phyloP scores from a whole-genome alignment of 257 asterid species.

The Verbascum thapsus region DNA sequence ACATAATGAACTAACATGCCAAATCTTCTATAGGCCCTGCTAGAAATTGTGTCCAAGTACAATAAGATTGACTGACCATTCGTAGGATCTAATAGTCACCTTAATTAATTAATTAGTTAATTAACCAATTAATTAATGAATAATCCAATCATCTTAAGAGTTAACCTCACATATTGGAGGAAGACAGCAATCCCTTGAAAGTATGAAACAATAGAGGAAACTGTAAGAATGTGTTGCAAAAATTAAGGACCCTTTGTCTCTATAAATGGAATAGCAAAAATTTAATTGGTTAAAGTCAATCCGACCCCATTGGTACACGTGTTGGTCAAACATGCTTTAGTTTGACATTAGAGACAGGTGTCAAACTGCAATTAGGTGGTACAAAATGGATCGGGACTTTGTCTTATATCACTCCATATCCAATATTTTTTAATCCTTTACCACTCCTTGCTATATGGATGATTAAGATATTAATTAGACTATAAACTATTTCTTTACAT shows the following conservation, averaged over 20 bases:
- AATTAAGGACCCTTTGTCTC: constrained; percentile 35
- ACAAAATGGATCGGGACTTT: too few species aligned
- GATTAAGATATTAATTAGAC: too few species aligned
- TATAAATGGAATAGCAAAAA: not conserved
- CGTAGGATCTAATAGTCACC: too few species aligned
- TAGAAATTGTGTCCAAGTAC: not conserved
- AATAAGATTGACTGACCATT: too few species aligned
- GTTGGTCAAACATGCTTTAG: not conserved
- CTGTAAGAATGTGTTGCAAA: constrained; percentile 10
- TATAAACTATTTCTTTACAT: too few species aligned
- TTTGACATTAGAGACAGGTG: not conserved
- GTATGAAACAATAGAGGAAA: constrained; percentile 4
- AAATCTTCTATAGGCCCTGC: not conserved
- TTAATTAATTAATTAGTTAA: too few species aligned
- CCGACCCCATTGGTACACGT: constrained; percentile 25
- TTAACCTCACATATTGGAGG: constrained; percentile 7
- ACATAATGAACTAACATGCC: constrained; percentile 13
- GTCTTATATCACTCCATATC: too few species aligned
- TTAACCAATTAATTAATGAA: not conserved
- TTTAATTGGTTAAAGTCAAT: constrained; percentile 12
- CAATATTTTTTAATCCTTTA: too few species aligned
- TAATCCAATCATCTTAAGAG: constrained; percentile 20
- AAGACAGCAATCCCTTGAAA: constrained; percentile 30
- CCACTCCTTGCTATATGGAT: too few species aligned
- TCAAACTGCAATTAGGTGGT: not conserved